phyloP scores from a whole-genome alignment of 2,329 filamentous ascomycete genomes.

The Aspergillus clavatus region DNA sequence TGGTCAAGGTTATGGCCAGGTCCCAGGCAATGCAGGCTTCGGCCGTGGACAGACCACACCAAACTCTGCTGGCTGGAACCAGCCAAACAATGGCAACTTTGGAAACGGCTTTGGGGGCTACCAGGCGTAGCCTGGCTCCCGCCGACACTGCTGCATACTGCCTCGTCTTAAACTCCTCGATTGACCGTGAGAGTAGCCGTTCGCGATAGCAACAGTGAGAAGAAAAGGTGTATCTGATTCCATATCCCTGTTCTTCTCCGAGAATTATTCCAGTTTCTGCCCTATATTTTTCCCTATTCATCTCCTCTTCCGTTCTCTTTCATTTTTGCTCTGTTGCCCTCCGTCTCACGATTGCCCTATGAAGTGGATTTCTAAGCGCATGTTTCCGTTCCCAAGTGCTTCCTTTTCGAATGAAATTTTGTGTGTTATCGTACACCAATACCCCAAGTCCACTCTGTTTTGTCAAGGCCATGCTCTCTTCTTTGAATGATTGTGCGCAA shows the following conservation, averaged over 20 bases:
- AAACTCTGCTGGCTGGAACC: slow-evolving; percentile 50
- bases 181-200: slow-evolving; percentile 9
- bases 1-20: slow-evolving; percentile 54
- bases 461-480: slow-evolving; percentile 27
- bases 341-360: slow-evolving; percentile 24
- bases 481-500: slow-evolving; percentile 29
- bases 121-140: slow-evolving; percentile 46
- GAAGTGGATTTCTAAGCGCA: slow-evolving; percentile 39
- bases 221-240: slow-evolving; percentile 5
- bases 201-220: slow-evolving; percentile 13
- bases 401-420: slow-evolving; percentile 42
- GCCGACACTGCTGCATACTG: slow-evolving; percentile 7
- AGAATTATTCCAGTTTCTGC: slow-evolving; percentile 1
- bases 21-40: slow-evolving; percentile 72
- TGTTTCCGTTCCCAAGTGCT: slow-evolving; percentile 29
- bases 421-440: slow-evolving; percentile 40
- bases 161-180: slow-evolving; percentile 11
- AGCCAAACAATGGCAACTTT: slow-evolving; percentile 46
- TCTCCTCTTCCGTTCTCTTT: slow-evolving; percentile 15
- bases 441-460: slow-evolving; percentile 40
- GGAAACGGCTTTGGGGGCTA: slow-evolving; percentile 57
- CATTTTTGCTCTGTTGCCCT: slow-evolving; percentile 7
- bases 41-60: slow-evolving; percentile 64
- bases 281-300: slow-evolving; percentile 13
- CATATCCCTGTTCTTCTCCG: slow-evolving; percentile 4